A percentile compares a stretch with the other conserved stretches of the same genome.
phyloP scores from a whole-genome alignment of 768 basidiomycete species.

The Boletus coccyginus region DNA sequence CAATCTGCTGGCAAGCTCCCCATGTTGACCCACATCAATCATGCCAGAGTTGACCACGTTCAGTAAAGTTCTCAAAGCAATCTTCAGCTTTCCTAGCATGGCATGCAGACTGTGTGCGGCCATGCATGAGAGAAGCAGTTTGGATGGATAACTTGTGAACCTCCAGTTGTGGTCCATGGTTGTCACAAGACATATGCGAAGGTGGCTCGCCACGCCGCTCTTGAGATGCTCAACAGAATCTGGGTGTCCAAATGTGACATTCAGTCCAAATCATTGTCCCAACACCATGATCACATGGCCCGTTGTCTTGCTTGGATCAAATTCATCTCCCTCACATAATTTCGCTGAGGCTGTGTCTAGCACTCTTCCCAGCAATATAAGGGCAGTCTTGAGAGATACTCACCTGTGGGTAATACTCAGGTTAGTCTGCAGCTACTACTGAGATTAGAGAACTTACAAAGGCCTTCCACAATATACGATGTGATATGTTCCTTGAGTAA shows the following conservation, averaged over 20 bases:
- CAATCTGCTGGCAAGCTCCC: conserved; percentile 1
- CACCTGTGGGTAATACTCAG: too few relatives aligned
- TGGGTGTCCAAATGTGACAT: conserved; percentile 1
- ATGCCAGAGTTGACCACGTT: conserved; percentile 2
- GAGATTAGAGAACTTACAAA: too few relatives aligned
- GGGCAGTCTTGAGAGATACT: too few relatives aligned
- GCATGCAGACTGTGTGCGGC: conserved; percentile 1
- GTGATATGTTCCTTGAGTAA: too few relatives aligned
- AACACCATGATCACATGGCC: background rate
- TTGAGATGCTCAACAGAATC: conserved; percentile 1
- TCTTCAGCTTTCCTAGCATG: background rate
- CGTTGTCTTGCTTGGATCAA: background rate
- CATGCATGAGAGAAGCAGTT: conserved; percentile 15
- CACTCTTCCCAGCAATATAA: too few relatives aligned
- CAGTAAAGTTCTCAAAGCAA: background rate
- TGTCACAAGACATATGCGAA: conserved; percentile 2
- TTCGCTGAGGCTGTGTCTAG: too few relatives aligned
- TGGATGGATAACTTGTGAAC: conserved; percentile 16
- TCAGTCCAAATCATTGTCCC: conserved; percentile 3
- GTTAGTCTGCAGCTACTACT: too few relatives aligned
- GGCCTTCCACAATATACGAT: too few relatives aligned
- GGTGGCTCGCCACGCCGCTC: too few relatives aligned
- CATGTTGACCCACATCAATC: conserved; percentile 3
- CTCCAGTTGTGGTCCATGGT: conserved; percentile 8
- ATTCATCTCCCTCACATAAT: too few relatives aligned